These are phyloP conservation scores for Boletus sp. DNA, from an alignment of 1,284 basidiomycete genomes.

Conservation along the genomic window DNA sequence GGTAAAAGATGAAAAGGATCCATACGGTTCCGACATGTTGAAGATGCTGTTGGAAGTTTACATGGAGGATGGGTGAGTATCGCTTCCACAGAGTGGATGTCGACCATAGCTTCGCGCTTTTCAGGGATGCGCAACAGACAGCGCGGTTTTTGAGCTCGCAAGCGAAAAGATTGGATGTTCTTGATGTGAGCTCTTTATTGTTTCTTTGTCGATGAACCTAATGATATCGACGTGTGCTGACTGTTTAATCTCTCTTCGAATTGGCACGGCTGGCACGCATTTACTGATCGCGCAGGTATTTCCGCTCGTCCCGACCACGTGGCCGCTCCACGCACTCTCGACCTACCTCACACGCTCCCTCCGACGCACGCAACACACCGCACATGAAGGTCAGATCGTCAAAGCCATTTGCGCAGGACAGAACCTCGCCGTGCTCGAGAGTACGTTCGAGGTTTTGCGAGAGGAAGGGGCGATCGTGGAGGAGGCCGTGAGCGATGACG, in stretches of 20 bases:
- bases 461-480: slow-evolving; percentile 67
- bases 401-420: slow-evolving; percentile 69
- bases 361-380: slow-evolving; percentile 67
- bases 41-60: slow-evolving; percentile 76
- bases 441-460: slow-evolving; percentile 38
- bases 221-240: not conserved
- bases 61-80: slow-evolving; percentile 64
- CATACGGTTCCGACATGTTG: slow-evolving; percentile 42
- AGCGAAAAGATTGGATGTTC: slow-evolving; percentile 69
- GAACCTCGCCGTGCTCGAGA: slow-evolving; percentile 50
- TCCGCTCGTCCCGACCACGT: slow-evolving; percentile 64
- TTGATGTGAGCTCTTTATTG: slow-evolving; percentile 53
- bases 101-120: slow-evolving; percentile 1
- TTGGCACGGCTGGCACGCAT: slow-evolving; percentile 4
- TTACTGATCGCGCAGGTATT: slow-evolving; percentile 50
- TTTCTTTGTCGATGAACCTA: not conserved
- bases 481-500: slow-evolving; percentile 49
- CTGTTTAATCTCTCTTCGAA: not conserved
- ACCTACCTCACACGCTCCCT: slow-evolving; percentile 78
- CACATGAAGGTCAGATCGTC: slow-evolving; percentile 67
- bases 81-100: not conserved
- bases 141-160: slow-evolving; percentile 75
- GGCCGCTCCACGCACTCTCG: slow-evolving; percentile 69
- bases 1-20: slow-evolving; percentile 8
- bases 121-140: slow-evolving; percentile 51